Base-by-base conservation (phyloP, 768 basidiomycete genomes). In the Naganishia antarctica region DNA sequence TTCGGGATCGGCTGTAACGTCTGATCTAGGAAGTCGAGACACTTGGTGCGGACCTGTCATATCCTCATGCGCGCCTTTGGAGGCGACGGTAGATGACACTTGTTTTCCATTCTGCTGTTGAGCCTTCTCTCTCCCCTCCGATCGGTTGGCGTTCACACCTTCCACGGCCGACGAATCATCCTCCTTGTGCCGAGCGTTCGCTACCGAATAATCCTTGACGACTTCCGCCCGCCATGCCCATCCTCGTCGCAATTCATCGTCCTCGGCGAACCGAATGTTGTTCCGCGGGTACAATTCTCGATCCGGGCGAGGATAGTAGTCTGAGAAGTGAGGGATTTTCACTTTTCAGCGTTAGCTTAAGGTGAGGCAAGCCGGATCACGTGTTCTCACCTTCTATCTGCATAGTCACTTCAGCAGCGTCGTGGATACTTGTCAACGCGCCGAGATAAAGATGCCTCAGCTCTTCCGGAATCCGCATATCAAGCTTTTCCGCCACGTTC, bases 221-320 rank as follows among this genome's bases (percentile, higher is more conserved):
- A 64, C 51, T 15, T 67, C 61, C 9, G 57, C 64, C 23, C 64
- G 50, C 68, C 68, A 73, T 8, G 70, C 69, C 72, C 70, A 75
- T 0, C 68, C 74, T 18, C 50, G 31, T 25, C 66, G 57, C 11
- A 65, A 61, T 48, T 75, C 71, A 13, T 71, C 72, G 4, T 61
- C 45, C 4, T 47, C 18, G 0, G 74, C 72, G 6, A 68, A 66
- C 25, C 72, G 69, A 23, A 75, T 67, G 37, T 75, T 61, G 12
- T 18, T 63, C 5, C 74, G 66, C 7, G 74, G 74, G 34, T 51
- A 75, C 15, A 40, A 21, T 12, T 65, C 48, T 25, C 51, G 34
- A 66, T 72, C 69, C 34, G 67, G 66, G 5, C 53, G 44, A 23
- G 73, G 68, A 21, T 66, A 63, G 67, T 74, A 70, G 44, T 72